phyloP scores from a whole-genome alignment of 192 early-diverging fungal species.

The Oehlia diaphana region DNA sequence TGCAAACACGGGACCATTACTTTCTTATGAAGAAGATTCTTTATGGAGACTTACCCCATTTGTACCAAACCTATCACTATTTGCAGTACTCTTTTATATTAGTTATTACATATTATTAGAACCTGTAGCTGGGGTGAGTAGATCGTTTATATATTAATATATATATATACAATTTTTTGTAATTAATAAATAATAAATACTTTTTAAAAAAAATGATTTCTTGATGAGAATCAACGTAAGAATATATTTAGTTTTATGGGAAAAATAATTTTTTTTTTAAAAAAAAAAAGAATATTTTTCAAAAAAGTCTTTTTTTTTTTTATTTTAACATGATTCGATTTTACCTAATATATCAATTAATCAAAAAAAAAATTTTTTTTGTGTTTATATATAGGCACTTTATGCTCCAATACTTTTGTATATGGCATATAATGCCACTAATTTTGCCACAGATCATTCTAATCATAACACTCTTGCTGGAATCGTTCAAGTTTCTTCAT shows the following conservation, averaged over 20 bases:
- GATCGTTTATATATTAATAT: background rate
- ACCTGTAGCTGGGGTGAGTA: slow-evolving; percentile 62
- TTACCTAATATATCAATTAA: background rate
- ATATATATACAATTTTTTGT: background rate
- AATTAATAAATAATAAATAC: no score
- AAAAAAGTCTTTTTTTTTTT: background rate
- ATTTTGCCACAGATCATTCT: slow-evolving; percentile 50
- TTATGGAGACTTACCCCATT: slow-evolving; percentile 26
- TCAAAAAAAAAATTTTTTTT: background rate
- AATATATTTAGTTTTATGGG: no score
- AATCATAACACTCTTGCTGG: slow-evolving; percentile 56
- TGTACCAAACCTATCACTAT: slow-evolving; percentile 55
- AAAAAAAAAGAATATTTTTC: slow-evolving; percentile 20
- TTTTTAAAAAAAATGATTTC: no score
- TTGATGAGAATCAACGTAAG: no score
- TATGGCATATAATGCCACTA: slow-evolving; percentile 65
- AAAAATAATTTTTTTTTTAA: background rate
- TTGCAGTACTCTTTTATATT: slow-evolving; percentile 57
- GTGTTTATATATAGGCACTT: slow-evolving; percentile 36
- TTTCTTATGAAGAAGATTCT: slow-evolving; percentile 29
- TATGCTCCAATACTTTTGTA: slow-evolving; percentile 61
- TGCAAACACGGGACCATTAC: slow-evolving; percentile 45
- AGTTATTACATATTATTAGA: slow-evolving; percentile 82
- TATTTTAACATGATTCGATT: background rate
- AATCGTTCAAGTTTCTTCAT: slow-evolving; percentile 67